Base-by-base conservation (phyloP, 164 flowering plant genomes). In the Macadamia integrifolia region DNA sequence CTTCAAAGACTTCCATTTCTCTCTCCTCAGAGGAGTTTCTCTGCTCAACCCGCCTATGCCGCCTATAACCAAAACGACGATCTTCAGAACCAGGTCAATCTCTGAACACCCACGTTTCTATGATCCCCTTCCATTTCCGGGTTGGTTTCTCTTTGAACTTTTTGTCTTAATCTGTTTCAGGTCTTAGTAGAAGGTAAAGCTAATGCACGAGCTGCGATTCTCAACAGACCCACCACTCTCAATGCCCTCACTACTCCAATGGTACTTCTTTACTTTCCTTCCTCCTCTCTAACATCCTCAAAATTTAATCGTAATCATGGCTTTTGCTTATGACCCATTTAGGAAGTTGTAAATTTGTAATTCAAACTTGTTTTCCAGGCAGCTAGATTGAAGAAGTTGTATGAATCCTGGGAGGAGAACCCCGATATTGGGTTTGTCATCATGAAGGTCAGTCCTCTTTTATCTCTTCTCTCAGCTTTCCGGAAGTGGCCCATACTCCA, bases 401-500 rank as follows among this genome's bases (percentile, higher is more conserved):
- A 90, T 70, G 91, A 85, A 71, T 88, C 97, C 31, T 93, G 98
- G 98, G 97, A 93, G 75, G 97, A 90, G 18, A 93, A 90, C 71
- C 70, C 86, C 15, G 86, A 84, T 76, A 80, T 90, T 70, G 93
- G 92, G 48, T 93, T 93, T 77, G 84, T 89, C 66, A 58, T 86
- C 57, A 85, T 89, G 89, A 93, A 89, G 97, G 92, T 86, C 70
- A 71, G 17, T 29, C 12, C 28, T 12, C 31, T 14, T 52, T 13
- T 13, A 61, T 7, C 10, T 42, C 7, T 13, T 52, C 14, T 31
- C 14, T 44, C 60, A 1, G 2, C 52, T 13, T 29, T 52, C 12
- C 30, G 44, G 13, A 13, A 48, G 58, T 64, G 42, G 13, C 14
- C 30, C 52, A 56, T 60, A 60, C 49, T 23, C 30, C 52, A 56